phyloP scores from a whole-genome alignment of 805 yeast genomes.

The Kluyveromyces siamensis region DNA sequence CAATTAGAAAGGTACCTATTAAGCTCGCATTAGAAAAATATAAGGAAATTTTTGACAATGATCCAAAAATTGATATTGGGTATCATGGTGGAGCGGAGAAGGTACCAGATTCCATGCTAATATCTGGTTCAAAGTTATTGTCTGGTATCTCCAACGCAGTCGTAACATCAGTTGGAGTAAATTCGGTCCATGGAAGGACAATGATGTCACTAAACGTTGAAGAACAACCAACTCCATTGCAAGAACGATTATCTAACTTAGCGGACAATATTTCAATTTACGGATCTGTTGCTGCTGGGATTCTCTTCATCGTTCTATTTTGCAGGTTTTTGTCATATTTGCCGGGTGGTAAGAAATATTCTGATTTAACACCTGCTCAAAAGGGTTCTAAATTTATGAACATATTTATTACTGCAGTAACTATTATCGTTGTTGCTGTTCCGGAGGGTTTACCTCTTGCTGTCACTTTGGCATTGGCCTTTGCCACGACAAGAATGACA shows the following conservation, averaged over 20 bases:
- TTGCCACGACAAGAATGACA: slow-evolving; percentile 97
- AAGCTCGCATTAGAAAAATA: slow-evolving; percentile 28
- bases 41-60: slow-evolving; percentile 16
- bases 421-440: slow-evolving; percentile 95
- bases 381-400: slow-evolving; percentile 81
- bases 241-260: slow-evolving; percentile 64
- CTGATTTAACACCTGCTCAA: slow-evolving; percentile 46
- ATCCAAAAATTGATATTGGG: slow-evolving; percentile 30
- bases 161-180: slow-evolving; percentile 82
- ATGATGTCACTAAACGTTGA: slow-evolving; percentile 73
- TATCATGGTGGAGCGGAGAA: slow-evolving; percentile 39
- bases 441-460: slow-evolving; percentile 99
- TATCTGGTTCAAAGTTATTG: slow-evolving; percentile 83
- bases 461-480: slow-evolving; percentile 91
- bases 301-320: slow-evolving; percentile 74
- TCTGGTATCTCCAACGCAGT: slow-evolving; percentile 81
- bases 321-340: slow-evolving; percentile 62
- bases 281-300: slow-evolving; percentile 76
- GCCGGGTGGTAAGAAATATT: slow-evolving; percentile 40
- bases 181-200: slow-evolving; percentile 88
- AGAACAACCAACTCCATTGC: slow-evolving; percentile 82
- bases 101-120: slow-evolving; percentile 65
- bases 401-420: slow-evolving; percentile 82
- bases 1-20: slow-evolving; percentile 63
- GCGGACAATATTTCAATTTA: slow-evolving; percentile 95